Evolutionary conservation across 2,329 filamentous ascomycete genomes (phyloP).

Genomic region (Neofusicoccum kwambonambiense): DNA sequence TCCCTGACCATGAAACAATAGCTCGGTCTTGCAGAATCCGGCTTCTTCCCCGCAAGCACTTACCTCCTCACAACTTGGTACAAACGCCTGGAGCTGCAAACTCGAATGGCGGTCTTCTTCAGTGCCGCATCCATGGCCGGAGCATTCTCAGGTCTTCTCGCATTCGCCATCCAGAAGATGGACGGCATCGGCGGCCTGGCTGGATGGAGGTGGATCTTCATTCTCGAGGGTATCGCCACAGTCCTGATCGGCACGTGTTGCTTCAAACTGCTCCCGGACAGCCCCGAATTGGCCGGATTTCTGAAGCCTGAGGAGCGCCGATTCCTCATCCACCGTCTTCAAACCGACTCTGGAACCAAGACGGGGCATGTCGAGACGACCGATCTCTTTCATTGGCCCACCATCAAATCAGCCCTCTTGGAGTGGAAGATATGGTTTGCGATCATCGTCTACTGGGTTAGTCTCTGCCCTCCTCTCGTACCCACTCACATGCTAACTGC

Average conservation of each 20-base stretch:
- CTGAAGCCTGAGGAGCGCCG: constrained; percentile 28
- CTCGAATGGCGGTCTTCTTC: constrained; percentile 58
- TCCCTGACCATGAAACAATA: neutral
- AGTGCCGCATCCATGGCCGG: constrained; percentile 53
- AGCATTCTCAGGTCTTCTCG: constrained; percentile 58
- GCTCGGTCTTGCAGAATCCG: constrained; percentile 35
- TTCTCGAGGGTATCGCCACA: constrained; percentile 21
- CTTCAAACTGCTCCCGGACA: constrained; percentile 60
- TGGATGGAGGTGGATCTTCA: constrained; percentile 31
- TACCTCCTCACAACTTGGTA: constrained; percentile 62
- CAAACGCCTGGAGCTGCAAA: constrained; percentile 47
- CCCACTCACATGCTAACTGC: neutral
- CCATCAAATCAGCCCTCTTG: neutral
- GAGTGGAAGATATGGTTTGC: constrained; percentile 18
- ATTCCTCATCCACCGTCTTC: constrained; percentile 25
- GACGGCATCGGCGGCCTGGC: constrained; percentile 49
- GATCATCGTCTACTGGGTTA: constrained; percentile 7
- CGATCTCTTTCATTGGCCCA: constrained; percentile 3
- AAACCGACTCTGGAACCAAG: neutral
- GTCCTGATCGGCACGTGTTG: constrained; percentile 11
- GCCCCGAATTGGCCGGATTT: constrained; percentile 40
- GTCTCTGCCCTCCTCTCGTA: neutral
- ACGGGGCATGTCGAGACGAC: neutral
- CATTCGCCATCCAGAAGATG: constrained; percentile 55
- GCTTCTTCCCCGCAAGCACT: constrained; percentile 30